phyloP scores from a whole-genome alignment of 163 green algal genomes.

The Scenedesmus sp. region DNA sequence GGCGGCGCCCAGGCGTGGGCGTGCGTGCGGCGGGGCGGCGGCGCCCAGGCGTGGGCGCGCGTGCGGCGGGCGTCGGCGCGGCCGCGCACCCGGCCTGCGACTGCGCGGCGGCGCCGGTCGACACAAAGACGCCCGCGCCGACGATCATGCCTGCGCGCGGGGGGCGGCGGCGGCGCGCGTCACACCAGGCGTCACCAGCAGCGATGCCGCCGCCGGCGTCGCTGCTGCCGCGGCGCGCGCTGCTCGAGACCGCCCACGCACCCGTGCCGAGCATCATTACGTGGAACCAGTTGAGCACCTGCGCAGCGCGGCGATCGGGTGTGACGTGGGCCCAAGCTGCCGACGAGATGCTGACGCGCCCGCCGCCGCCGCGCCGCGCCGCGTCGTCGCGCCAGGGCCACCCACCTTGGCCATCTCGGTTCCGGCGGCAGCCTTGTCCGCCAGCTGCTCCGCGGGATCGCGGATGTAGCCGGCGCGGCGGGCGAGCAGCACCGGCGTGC shows the following conservation, averaged over 20 bases:
- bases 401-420: too few relatives aligned
- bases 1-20: too few relatives aligned
- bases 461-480: too few relatives aligned
- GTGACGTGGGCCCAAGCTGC: too few relatives aligned
- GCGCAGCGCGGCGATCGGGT: too few relatives aligned
- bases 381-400: too few relatives aligned
- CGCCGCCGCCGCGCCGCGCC: too few relatives aligned
- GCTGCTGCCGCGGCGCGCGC: not conserved
- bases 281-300: slow-evolving; percentile 3
- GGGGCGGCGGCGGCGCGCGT: not conserved
- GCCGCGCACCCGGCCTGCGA: not conserved
- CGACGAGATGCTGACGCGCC: too few relatives aligned
- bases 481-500: too few relatives aligned
- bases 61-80: not conserved
- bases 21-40: not conserved
- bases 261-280: not conserved
- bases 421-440: too few relatives aligned
- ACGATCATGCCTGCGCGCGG: not conserved
- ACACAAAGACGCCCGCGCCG: not conserved
- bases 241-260: not conserved
- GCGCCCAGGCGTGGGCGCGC: not conserved
- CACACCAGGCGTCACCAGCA: not conserved
- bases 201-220: not conserved
- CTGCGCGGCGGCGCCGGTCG: slow-evolving; percentile 5
- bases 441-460: too few relatives aligned